Evolutionary conservation across 2,329 filamentous ascomycete genomes (phyloP).

Genomic region (Xylaria multiplex): DNA sequence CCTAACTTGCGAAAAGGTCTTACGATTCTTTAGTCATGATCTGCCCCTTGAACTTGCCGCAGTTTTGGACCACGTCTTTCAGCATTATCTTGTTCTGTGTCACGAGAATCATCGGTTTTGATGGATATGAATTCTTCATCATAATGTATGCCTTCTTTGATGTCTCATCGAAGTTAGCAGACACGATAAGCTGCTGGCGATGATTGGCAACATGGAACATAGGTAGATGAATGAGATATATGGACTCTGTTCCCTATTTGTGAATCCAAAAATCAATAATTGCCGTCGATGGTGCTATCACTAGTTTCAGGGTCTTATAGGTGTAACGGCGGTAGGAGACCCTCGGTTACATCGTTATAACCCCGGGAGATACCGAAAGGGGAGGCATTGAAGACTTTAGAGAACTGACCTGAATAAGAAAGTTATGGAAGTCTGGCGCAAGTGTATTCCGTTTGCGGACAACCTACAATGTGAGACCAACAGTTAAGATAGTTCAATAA

Average conservation of each 20-base stretch:
- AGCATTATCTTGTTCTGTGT: conserved; percentile 44
- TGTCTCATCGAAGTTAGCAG: conserved; percentile 41
- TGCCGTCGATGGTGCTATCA: not conserved
- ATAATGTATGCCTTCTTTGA: conserved; percentile 40
- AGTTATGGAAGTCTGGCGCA: conserved; percentile 50
- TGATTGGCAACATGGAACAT: conserved; percentile 55
- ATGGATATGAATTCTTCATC: conserved; percentile 43
- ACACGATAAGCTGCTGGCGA: conserved; percentile 53
- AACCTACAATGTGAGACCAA: conserved; percentile 30
- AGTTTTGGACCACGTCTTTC: conserved; percentile 37
- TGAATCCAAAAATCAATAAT: not conserved
- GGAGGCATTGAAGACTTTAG: not conserved
- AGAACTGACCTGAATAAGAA: conserved; percentile 48
- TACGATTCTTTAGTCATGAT: conserved; percentile 48
- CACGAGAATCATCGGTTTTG: conserved; percentile 45
- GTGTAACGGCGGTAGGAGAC: not conserved
- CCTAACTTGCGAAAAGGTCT: conserved; percentile 12
- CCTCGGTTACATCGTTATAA: not conserved
- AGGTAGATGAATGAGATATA: conserved; percentile 52
- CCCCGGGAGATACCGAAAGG: not conserved
- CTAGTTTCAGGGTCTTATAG: not conserved
- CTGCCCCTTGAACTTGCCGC: conserved; percentile 44
- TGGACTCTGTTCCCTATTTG: conserved; percentile 43
- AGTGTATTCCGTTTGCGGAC: conserved; percentile 52
- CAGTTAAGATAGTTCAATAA: not conserved